Conservation (phyloP, 352 stramenopile species). For the Pythium dissotocum region DNA sequence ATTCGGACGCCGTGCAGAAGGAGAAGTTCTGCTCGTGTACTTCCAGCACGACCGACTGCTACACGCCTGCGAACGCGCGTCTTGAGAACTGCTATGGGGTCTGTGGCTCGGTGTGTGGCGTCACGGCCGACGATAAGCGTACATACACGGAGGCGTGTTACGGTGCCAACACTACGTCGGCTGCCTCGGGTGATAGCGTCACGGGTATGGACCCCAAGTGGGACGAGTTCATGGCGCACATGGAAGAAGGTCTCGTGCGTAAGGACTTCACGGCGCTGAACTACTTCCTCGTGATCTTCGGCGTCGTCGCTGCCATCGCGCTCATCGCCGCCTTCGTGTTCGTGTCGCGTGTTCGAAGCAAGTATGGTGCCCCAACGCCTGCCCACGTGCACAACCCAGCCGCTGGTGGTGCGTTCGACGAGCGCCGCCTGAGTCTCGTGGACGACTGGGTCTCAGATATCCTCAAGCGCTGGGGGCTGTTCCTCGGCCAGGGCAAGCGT, state of each 20-base stretch:
- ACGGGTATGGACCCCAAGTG: conserved; percentile 34
- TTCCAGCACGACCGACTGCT: conserved; percentile 40
- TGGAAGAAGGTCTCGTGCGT: conserved; percentile 41
- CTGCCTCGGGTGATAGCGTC: not conserved
- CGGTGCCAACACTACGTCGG: conserved; percentile 17
- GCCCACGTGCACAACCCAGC: conserved; percentile 3
- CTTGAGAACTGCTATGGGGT: conserved; percentile 57
- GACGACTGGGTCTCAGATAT: conserved; percentile 30
- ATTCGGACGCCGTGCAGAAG: conserved; percentile 36
- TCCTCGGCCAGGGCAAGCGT: conserved; percentile 31
- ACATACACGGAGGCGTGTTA: conserved; percentile 47
- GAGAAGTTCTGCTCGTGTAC: conserved; percentile 56
- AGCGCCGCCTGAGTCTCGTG: conserved; percentile 31
- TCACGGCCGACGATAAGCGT: conserved; percentile 37
- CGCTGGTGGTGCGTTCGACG: conserved; percentile 10
- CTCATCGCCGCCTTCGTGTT: conserved; percentile 54
- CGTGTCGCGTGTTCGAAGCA: conserved; percentile 27
- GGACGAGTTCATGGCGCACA: conserved; percentile 36
- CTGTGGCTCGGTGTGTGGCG: conserved; percentile 59
- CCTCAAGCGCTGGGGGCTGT: conserved; percentile 47
- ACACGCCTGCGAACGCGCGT: conserved; percentile 46
- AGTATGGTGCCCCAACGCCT: conserved; percentile 22
- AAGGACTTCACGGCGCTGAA: conserved; percentile 54
- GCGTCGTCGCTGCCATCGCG: conserved; percentile 36
- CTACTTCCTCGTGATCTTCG: conserved; percentile 53